Conservation (phyloP, 306 rosid species). For the Mimosa pudica region DNA sequence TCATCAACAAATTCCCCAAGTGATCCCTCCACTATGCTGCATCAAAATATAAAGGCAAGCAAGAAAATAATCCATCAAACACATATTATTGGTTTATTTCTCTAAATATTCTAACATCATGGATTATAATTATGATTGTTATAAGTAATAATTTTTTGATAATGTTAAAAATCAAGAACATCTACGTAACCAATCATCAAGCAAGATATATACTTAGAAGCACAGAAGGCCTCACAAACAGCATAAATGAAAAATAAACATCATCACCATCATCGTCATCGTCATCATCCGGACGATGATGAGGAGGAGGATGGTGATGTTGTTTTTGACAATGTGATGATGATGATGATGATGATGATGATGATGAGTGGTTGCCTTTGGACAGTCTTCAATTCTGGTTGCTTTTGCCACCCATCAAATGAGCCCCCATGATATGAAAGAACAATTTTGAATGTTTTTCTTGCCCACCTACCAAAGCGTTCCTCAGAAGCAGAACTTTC, state of each 20-base stretch:
- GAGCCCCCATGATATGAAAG: slow-evolving; percentile 81
- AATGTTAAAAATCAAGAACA: slow-evolving; percentile 5
- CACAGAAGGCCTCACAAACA: slow-evolving; percentile 9
- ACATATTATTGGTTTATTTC: slow-evolving; percentile 5
- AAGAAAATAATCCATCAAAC: slow-evolving; percentile 22
- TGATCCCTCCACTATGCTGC: slow-evolving; percentile 65
- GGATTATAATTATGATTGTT: neutral
- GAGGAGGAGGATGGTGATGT: no score
- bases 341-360: neutral
- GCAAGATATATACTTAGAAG: neutral
- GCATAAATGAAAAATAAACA: slow-evolving; percentile 12
- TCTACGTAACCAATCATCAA: slow-evolving; percentile 6
- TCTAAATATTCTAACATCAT: neutral
- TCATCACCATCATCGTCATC: no score
- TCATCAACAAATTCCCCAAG: slow-evolving; percentile 92
- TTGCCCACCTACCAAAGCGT: slow-evolving; percentile 85
- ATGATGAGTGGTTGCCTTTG: slow-evolving; percentile 63
- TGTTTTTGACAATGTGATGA: no score
- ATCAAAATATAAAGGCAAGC: slow-evolving; percentile 32
- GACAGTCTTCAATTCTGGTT: slow-evolving; percentile 83
- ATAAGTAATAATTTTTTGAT: neutral
- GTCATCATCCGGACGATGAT: no score
- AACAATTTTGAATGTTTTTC: slow-evolving; percentile 70
- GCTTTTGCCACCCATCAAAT: slow-evolving; percentile 98
- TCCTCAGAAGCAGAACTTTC: slow-evolving; percentile 46